Percentiles rank a stretch among this genome's conserved stretches.
These are phyloP conservation scores for Sanghuangporus baumii DNA, from an alignment of 1,284 basidiomycete genomes.

Conservation along the genomic window DNA sequence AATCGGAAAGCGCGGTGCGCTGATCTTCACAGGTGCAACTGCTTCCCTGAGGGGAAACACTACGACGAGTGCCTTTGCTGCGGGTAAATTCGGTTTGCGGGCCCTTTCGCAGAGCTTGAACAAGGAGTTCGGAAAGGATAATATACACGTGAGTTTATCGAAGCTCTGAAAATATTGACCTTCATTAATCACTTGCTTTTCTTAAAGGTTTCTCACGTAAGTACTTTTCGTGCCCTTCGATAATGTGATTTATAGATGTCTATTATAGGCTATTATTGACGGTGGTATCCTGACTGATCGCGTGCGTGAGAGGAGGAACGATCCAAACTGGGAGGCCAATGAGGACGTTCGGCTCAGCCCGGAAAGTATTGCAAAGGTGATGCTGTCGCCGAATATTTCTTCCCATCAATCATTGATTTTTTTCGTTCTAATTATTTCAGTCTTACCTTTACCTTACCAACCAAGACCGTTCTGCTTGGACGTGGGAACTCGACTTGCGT, in stretches of 20 bases:
- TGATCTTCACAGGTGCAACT: conserved; percentile 31
- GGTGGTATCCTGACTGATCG: conserved; percentile 14
- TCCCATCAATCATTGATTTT: background rate
- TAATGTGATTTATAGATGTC: too few species aligned
- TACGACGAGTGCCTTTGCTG: conserved; percentile 27
- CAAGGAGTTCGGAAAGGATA: conserved; percentile 30
- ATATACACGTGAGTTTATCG: conserved; percentile 25
- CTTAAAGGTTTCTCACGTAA: conserved; percentile 9
- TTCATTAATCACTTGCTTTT: background rate
- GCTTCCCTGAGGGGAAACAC: conserved; percentile 25
- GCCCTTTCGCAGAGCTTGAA: conserved; percentile 28
- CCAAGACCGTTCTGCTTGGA: conserved; percentile 58
- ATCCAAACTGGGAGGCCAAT: conserved; percentile 23
- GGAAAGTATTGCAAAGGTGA: conserved; percentile 26
- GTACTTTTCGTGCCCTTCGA: background rate
- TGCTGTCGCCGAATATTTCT: background rate
- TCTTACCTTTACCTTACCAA: conserved; percentile 52
- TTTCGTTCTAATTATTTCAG: conserved; percentile 13
- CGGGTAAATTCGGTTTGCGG: conserved; percentile 28
- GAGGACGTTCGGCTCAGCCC: conserved; percentile 23
- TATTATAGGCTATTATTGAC: background rate
- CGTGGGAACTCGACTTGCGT: conserved; percentile 61
- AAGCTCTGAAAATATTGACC: background rate
- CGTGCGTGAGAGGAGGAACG: conserved; percentile 1
- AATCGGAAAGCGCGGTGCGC: conserved; percentile 24